Evolutionary conservation across 2,329 filamentous ascomycete genomes (phyloP).

Genomic region (Aspergillus fumigatus): DNA sequence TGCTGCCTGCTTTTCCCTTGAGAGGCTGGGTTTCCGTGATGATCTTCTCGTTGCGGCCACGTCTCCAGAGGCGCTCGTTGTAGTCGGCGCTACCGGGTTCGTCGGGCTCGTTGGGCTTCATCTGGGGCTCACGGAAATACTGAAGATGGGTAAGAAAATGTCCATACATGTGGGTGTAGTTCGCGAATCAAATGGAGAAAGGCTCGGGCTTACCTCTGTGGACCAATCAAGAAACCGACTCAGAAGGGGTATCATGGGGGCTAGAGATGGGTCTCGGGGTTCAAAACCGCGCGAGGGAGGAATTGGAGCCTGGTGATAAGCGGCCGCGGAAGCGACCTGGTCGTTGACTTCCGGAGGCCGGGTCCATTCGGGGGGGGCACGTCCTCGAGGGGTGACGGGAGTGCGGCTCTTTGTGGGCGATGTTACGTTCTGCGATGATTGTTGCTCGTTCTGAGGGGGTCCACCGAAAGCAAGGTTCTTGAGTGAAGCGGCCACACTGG

Average conservation of each 20-base stretch:
- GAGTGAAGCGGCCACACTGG: constrained; percentile 60
- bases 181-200: constrained; percentile 12
- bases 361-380: constrained; percentile 55
- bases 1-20: constrained; percentile 79
- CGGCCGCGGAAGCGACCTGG: constrained; percentile 58
- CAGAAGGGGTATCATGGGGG: constrained; percentile 66
- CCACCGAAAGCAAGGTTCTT: constrained; percentile 57
- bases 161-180: constrained; percentile 8
- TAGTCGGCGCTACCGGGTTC: constrained; percentile 96
- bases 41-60: constrained; percentile 87
- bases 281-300: constrained; percentile 75
- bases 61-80: constrained; percentile 88
- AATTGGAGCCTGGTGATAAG: constrained; percentile 70
- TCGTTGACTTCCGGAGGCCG: constrained; percentile 73
- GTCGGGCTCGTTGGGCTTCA: constrained; percentile 93
- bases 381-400: constrained; percentile 45
- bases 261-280: constrained; percentile 54
- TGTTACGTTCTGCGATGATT: constrained; percentile 21
- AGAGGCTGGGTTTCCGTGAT: constrained; percentile 89
- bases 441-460: constrained; percentile 30
- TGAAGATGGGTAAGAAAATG: constrained; percentile 34
- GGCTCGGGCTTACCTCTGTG: constrained; percentile 56
- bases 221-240: constrained; percentile 94
- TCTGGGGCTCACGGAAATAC: constrained; percentile 97
- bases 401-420: constrained; percentile 30